Percentiles rank a stretch among this genome's conserved stretches.
These are phyloP conservation scores for Leccinum disarticulatum DNA, from an alignment of 768 basidiomycete species.

Conservation along the genomic window DNA sequence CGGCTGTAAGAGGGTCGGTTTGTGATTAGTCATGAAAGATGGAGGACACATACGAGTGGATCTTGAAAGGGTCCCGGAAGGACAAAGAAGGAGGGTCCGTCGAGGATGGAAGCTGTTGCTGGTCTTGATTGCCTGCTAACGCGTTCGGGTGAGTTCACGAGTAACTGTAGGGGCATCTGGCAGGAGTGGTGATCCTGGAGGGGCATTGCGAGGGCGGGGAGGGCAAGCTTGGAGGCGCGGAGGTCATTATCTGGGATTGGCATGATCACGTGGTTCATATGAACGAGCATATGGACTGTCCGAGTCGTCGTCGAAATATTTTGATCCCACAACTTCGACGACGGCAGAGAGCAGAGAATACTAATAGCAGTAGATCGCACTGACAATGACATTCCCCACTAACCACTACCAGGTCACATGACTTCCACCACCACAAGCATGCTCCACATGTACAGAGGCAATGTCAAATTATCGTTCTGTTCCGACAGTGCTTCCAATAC, in stretches of 20 bases:
- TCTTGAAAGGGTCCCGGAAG: conserved; percentile 37
- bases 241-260: conserved; percentile 24
- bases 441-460: conserved; percentile 97
- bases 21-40: neutral
- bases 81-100: conserved; percentile 39
- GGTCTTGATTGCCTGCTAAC: conserved; percentile 36
- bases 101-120: conserved; percentile 45
- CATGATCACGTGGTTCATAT: conserved; percentile 29
- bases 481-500: conserved; percentile 88
- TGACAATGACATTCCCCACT: conserved; percentile 16
- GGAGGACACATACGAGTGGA: conserved; percentile 9
- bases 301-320: neutral
- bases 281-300: neutral
- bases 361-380: conserved; percentile 1
- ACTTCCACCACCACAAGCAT: conserved; percentile 59
- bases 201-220: conserved; percentile 21
- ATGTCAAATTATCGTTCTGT: conserved; percentile 96
- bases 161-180: conserved; percentile 37
- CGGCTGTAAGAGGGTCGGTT: conserved; percentile 6
- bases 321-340: neutral
- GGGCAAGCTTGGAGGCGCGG: conserved; percentile 8
- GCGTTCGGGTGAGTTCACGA: conserved; percentile 29
- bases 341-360: neutral
- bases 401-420: conserved; percentile 28
- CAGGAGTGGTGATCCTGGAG: conserved; percentile 23